Base-by-base conservation (phyloP, 192 early-diverging fungal species). In the Linnemannia exigua region DNA sequence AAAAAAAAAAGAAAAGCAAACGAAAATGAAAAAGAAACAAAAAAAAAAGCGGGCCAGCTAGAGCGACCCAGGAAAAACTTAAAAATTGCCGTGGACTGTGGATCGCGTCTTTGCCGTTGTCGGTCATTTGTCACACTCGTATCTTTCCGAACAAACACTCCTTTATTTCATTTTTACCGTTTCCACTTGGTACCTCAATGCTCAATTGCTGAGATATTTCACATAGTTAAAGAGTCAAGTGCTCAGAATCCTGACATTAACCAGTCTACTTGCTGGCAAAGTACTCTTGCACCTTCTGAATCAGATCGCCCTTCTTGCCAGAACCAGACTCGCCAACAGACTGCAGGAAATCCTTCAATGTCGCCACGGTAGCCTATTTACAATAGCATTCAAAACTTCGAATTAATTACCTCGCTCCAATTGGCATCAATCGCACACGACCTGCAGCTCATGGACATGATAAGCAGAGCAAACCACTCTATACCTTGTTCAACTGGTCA, bases 241-340 rank as follows among this genome's bases (percentile, higher is more conserved):
- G n/a, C n/a, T n/a, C n/a, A n/a, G n/a, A n/a, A n/a, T n/a, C n/a
- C n/a, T n/a, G n/a, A n/a, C n/a, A n/a, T n/a, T n/a, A n/a, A n/a
- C n/a, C 41, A 3, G 3, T 44, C 9, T 7, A 63, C 58, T 36
- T 54, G 14, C 73, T 28, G 6, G 76, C 84, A 81, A 91, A 89
- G 51, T 90, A 88, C 38, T 47, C 38, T 54, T 88, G 87, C 36
- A 91, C 82, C 61, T 88, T 87, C 7, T 50, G 33, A 51, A 92
- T 76, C 20, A 91, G 22, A 33, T 91, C 91, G 8, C 69, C 82
- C 61, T 87, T 89, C 67, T 79, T 87, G 28, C 84, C 90, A 25
- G 66, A 44, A 3, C 88, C 80, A 41, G 87, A 87, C 25, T 80
- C 33, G 17, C 87, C 79, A 6, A 84, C 79, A 61, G 70, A 74